phyloP scores from a whole-genome alignment of 306 rosid species.

The Astragalus membranaceus region DNA sequence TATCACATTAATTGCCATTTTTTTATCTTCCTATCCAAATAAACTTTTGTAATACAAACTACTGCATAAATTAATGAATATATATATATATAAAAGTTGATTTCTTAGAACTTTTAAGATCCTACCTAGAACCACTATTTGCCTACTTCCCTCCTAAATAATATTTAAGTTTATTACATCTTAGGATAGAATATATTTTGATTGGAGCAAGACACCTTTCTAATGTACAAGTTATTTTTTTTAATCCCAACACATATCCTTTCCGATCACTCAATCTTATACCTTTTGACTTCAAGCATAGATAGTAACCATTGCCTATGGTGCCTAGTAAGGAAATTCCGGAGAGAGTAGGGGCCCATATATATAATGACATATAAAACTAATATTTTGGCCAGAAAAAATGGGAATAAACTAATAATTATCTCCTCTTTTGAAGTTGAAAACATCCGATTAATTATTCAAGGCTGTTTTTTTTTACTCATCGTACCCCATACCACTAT shows the following conservation, averaged over 20 bases:
- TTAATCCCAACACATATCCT: neutral
- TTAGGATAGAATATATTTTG: neutral
- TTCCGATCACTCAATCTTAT: conserved; percentile 27
- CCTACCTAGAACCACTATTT: conserved; percentile 20
- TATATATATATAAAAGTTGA: neutral
- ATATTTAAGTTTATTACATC: neutral
- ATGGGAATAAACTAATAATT: conserved; percentile 14
- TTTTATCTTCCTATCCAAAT: neutral
- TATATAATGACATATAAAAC: conserved; percentile 15
- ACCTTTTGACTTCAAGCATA: conserved; percentile 22
- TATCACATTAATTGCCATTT: neutral
- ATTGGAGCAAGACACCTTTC: neutral
- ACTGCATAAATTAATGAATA: neutral
- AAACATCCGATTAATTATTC: conserved; percentile 13
- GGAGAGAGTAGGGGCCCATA: conserved; percentile 18
- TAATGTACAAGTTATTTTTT: neutral
- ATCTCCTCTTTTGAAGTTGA: conserved; percentile 15
- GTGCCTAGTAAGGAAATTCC: conserved; percentile 21
- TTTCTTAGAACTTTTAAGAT: conserved; percentile 20
- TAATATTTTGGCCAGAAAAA: conserved; percentile 28
- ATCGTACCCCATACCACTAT: no score
- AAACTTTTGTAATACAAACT: neutral
- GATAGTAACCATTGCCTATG: conserved; percentile 11
- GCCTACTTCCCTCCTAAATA: conserved; percentile 13
- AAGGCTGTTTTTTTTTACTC: no score